Evolutionary conservation across 768 basidiomycete genomes (phyloP).

Genomic region (Kwoniella sp.): DNA sequence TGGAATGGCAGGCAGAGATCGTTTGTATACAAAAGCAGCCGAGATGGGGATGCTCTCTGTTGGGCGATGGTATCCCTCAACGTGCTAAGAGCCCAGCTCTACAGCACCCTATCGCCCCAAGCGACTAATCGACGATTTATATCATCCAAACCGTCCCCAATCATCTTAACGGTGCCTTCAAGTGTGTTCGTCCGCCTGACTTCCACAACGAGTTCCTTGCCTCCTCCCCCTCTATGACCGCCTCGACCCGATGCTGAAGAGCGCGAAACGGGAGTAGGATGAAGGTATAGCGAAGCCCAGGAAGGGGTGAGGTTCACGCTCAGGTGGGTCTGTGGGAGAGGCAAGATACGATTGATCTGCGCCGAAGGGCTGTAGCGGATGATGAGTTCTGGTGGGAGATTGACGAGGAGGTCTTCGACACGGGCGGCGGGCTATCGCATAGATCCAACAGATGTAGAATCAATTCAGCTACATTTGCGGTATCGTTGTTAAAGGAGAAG

Average conservation of each 20-base stretch:
- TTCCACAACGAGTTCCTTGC: slow-evolving; percentile 38
- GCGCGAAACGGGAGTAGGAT: slow-evolving; percentile 13
- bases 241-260: neutral
- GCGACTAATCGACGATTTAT: slow-evolving; percentile 29
- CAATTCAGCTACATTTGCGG: no score
- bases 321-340: slow-evolving; percentile 36
- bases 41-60: no score
- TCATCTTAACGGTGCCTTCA: slow-evolving; percentile 31
- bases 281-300: slow-evolving; percentile 35
- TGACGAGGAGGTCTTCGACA: slow-evolving; percentile 43
- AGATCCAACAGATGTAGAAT: no score
- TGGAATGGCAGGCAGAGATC: no score
- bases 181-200: slow-evolving; percentile 29
- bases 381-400: slow-evolving; percentile 27
- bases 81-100: neutral
- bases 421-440: slow-evolving; percentile 46
- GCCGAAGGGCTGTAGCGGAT: slow-evolving; percentile 6
- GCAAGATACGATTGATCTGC: slow-evolving; percentile 14
- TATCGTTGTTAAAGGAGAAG: no score
- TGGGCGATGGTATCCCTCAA: no score
- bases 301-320: slow-evolving; percentile 39
- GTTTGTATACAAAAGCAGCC: no score
- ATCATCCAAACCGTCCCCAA: slow-evolving; percentile 42
- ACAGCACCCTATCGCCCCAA: slow-evolving; percentile 40
- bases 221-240: slow-evolving; percentile 1